Base-by-base conservation (phyloP, 495 filamentous ascomycete genomes). In the Elasticomyces elasticus region DNA sequence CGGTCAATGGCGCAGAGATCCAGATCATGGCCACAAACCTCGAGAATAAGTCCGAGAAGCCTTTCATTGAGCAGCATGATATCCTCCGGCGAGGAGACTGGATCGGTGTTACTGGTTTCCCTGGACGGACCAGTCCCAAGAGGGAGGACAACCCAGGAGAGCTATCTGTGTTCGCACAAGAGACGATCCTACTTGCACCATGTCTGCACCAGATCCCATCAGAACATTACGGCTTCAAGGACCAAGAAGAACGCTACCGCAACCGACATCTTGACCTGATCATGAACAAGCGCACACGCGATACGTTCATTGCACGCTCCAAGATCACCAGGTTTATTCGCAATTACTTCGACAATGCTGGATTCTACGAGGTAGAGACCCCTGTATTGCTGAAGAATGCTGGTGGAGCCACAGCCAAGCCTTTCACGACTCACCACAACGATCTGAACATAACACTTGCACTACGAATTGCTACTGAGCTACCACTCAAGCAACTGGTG, bases 341-440 rank as follows among this genome's bases (percentile, higher is more conserved):
- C 56, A 77, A 78, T 53, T 97, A 80, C 76, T 87, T 98, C 60
- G 87, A 96, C 60, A 76, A 76, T 50, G 76, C 80, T 46, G 87
- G 88, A 54, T 98, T 97, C 66, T 75, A 85, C 45, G 90, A 96
- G 69, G 88, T 97, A n/a, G 86, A 96, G 72, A 97, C 92, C 1
- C 94, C 94, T 9, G 94, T 97, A 81, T 87, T 99, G 83, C 94
- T 95, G 64, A 79, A 85, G 52, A 92, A 94, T 66, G 89, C 91
- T 25, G 92, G 92, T 64, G 92, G 92, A 56, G 92, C 92, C 19
- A 97, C 94, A 7, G 92, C 92, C 54, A 90, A 89, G 75, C 92
- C 92, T 13, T 99, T 97, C 70, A 74, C 85, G 54, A 96, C 92
- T 1, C 84, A 92, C 67, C 89, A 95, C 72, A 97, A 97, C 69